phyloP scores from a whole-genome alignment of 208 protist genomes.

The Angomonas ambiguus region DNA sequence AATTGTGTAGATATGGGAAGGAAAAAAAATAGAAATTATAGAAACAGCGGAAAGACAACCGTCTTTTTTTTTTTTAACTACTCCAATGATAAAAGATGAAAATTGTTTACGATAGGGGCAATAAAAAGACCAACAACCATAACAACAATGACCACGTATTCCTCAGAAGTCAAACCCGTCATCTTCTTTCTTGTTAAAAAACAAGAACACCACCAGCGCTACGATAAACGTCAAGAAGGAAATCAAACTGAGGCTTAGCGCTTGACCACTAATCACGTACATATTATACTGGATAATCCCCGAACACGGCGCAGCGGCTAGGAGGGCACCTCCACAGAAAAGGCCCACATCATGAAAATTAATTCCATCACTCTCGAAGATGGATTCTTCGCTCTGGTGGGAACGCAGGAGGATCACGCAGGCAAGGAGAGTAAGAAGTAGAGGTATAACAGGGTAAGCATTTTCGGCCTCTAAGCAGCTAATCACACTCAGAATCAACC shows the following conservation, averaged over 20 bases:
- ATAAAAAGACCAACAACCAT: background rate
- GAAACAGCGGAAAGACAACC: background rate
- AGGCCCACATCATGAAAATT: constrained; percentile 33
- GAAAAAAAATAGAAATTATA: background rate
- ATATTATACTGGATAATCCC: constrained; percentile 62
- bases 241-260: constrained; percentile 43
- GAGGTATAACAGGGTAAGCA: constrained; percentile 6
- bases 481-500: background rate
- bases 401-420: constrained; percentile 62
- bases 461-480: background rate
- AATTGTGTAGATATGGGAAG: background rate
- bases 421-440: constrained; percentile 39
- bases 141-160: background rate
- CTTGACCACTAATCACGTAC: constrained; percentile 28
- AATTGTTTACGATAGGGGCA: background rate
- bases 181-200: constrained; percentile 15
- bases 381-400: constrained; percentile 15
- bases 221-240: constrained; percentile 26
- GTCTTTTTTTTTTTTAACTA: constrained; percentile 7
- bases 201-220: background rate
- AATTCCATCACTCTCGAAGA: constrained; percentile 15
- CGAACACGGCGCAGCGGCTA: constrained; percentile 48
- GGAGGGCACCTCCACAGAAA: constrained; percentile 60
- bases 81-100: no score
- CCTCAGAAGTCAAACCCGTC: constrained; percentile 42